phyloP scores from a whole-genome alignment of 805 yeast genomes.

The Starmerella powellii region DNA sequence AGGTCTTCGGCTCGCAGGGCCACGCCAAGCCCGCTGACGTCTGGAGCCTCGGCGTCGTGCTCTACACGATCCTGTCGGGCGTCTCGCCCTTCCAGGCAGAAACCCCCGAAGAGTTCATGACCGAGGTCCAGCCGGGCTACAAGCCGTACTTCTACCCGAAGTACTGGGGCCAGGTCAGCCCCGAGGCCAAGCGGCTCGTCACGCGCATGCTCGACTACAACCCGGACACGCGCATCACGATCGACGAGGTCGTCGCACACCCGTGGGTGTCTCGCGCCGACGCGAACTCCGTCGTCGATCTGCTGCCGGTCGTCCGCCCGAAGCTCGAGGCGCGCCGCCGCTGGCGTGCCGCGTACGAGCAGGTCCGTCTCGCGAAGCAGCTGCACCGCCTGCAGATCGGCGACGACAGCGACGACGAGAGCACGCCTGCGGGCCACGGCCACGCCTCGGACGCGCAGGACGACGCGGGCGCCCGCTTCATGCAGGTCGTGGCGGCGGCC shows the following conservation, averaged over 20 bases:
- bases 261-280: slow-evolving; percentile 52
- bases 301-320: slow-evolving; percentile 67
- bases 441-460: slow-evolving; percentile 3
- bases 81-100: slow-evolving; percentile 87
- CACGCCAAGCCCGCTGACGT: slow-evolving; percentile 94
- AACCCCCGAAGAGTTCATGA: slow-evolving; percentile 63
- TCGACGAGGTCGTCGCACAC: slow-evolving; percentile 69
- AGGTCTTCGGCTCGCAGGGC: slow-evolving; percentile 65
- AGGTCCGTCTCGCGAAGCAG: slow-evolving; percentile 69
- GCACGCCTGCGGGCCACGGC: too few relatives aligned
- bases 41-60: slow-evolving; percentile 90
- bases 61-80: slow-evolving; percentile 83
- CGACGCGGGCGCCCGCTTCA: slow-evolving; percentile 12
- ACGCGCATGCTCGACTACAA: slow-evolving; percentile 54
- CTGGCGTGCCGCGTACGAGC: slow-evolving; percentile 73
- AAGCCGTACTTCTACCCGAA: slow-evolving; percentile 77
- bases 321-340: slow-evolving; percentile 76
- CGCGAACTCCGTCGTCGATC: slow-evolving; percentile 44
- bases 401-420: slow-evolving; percentile 38
- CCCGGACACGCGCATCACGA: slow-evolving; percentile 68
- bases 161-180: slow-evolving; percentile 74
- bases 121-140: slow-evolving; percentile 59
- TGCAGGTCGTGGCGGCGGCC: slow-evolving; percentile 20
- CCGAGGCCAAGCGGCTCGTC: slow-evolving; percentile 71
- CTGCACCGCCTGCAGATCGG: slow-evolving; percentile 55